These are phyloP conservation scores for Phytophthora pseudosyringae DNA, from an alignment of 352 stramenopile genomes.

Conservation along the genomic window DNA sequence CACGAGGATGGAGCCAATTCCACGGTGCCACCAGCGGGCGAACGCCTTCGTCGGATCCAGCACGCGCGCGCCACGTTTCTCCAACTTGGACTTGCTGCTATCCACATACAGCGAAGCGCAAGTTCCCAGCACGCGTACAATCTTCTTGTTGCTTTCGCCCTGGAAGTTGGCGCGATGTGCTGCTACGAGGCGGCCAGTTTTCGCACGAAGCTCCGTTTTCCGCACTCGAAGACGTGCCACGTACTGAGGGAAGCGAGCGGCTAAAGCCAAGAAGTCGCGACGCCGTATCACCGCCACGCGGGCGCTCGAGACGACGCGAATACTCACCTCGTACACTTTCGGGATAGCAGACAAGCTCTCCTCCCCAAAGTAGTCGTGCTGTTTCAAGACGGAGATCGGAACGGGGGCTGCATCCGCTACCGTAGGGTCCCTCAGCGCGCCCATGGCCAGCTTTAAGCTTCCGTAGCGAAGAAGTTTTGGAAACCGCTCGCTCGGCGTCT, in stretches of 20 bases:
- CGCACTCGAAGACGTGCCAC: slow-evolving; percentile 24
- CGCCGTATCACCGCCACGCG: slow-evolving; percentile 57
- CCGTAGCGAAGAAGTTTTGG: slow-evolving; percentile 27
- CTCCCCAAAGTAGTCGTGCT: slow-evolving; percentile 65
- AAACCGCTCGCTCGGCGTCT: slow-evolving; percentile 13
- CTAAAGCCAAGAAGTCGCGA: slow-evolving; percentile 44
- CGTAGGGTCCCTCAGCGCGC: slow-evolving; percentile 13
- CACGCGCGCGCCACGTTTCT: slow-evolving; percentile 32
- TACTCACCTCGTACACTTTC: slow-evolving; percentile 55
- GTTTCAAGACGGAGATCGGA: slow-evolving; percentile 56
- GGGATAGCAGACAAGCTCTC: slow-evolving; percentile 49
- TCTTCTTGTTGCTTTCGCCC: slow-evolving; percentile 48
- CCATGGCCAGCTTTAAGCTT: slow-evolving; percentile 25
- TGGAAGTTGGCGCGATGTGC: slow-evolving; percentile 53
- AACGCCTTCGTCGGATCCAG: slow-evolving; percentile 56
- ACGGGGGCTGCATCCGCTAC: slow-evolving; percentile 26
- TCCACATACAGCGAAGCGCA: slow-evolving; percentile 55
- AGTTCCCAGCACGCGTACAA: slow-evolving; percentile 48
- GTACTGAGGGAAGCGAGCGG: slow-evolving; percentile 50
- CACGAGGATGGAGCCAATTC: slow-evolving; percentile 53
- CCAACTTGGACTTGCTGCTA: slow-evolving; percentile 39
- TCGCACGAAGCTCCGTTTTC: slow-evolving; percentile 28
- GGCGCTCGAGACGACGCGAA: slow-evolving; percentile 59
- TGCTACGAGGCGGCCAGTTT: slow-evolving; percentile 23
- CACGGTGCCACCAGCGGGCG: slow-evolving; percentile 62